These are phyloP conservation scores for Asterophora lycoperdoides DNA, from an alignment of 768 basidiomycete species.

Conservation along the genomic window DNA sequence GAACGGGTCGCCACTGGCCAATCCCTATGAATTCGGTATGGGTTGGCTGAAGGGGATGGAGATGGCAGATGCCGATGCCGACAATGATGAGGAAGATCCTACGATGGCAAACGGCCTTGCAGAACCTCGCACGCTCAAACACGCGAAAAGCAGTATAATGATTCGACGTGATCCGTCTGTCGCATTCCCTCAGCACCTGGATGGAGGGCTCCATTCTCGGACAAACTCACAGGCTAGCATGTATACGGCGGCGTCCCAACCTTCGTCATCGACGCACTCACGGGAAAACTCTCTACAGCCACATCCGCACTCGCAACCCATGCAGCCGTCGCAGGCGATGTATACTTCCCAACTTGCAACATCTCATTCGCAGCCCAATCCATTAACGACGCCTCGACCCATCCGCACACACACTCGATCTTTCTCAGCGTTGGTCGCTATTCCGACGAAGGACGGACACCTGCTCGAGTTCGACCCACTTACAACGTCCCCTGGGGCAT, in stretches of 20 bases:
- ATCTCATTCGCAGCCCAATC: conserved; percentile 23
- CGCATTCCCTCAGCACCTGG: conserved; percentile 25
- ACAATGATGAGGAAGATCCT: conserved; percentile 24
- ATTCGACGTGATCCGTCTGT: conserved; percentile 56
- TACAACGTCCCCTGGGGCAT: conserved; percentile 60
- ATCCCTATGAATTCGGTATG: conserved; percentile 67
- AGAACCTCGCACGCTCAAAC: conserved; percentile 35
- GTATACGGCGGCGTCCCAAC: conserved; percentile 34
- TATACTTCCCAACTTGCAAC: conserved; percentile 20
- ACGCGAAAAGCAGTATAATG: conserved; percentile 54
- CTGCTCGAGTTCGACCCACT: conserved; percentile 85
- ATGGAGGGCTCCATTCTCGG: conserved; percentile 37
- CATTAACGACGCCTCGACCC: conserved; percentile 34
- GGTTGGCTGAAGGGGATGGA: conserved; percentile 51
- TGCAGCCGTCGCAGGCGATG: conserved; percentile 17
- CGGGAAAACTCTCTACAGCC: conserved; percentile 36
- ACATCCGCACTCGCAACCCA: conserved; percentile 16
- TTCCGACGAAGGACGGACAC: conserved; percentile 79
- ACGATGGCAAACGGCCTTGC: conserved; percentile 24
- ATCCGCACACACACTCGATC: conserved; percentile 28
- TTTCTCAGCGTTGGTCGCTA: conserved; percentile 61
- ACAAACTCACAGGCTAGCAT: conserved; percentile 50
- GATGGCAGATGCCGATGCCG: conserved; percentile 31
- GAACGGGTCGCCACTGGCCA: conserved; percentile 80
- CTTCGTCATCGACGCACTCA: conserved; percentile 37